These are phyloP conservation scores for Geranomyces variabilis DNA, from an alignment of 192 early-diverging fungal species.

Conservation along the genomic window DNA sequence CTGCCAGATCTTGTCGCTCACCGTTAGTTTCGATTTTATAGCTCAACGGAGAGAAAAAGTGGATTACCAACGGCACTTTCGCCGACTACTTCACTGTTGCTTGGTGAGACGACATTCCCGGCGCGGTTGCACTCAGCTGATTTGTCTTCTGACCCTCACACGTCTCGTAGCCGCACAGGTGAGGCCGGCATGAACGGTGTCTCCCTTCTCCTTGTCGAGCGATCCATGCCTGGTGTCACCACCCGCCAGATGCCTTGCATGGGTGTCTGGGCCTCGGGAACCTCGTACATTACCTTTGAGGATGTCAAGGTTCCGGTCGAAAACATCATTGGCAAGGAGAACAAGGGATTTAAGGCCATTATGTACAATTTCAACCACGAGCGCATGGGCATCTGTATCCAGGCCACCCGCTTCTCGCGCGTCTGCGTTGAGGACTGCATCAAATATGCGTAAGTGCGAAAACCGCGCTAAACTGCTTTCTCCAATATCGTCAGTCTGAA, in stretches of 20 bases:
- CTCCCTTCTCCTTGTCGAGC: conserved; percentile 73
- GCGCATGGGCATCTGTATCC: conserved; percentile 79
- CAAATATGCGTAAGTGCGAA: conserved; percentile 66
- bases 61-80: conserved; percentile 73
- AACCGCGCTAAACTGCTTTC: too few relatives aligned
- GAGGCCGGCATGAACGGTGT: conserved; percentile 78
- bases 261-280: conserved; percentile 82
- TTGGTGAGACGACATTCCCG: conserved; percentile 31
- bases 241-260: conserved; percentile 83
- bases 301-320: conserved; percentile 85
- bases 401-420: conserved; percentile 83
- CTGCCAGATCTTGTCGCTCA: neutral
- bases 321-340: conserved; percentile 83
- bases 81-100: conserved; percentile 85
- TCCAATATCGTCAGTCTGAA: too few relatives aligned
- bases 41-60: conserved; percentile 79
- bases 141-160: neutral
- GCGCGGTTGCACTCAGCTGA: neutral
- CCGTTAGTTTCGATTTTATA: neutral
- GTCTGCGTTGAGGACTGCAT: conserved; percentile 83
- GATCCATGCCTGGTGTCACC: conserved; percentile 68
- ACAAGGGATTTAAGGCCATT: conserved; percentile 81
- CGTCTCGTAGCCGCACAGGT: conserved; percentile 65
- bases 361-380: conserved; percentile 84
- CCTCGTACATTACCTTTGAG: conserved; percentile 78